These are phyloP conservation scores for Bruguiera parviflora DNA, from an alignment of 345 rosid species.

Conservation along the genomic window DNA sequence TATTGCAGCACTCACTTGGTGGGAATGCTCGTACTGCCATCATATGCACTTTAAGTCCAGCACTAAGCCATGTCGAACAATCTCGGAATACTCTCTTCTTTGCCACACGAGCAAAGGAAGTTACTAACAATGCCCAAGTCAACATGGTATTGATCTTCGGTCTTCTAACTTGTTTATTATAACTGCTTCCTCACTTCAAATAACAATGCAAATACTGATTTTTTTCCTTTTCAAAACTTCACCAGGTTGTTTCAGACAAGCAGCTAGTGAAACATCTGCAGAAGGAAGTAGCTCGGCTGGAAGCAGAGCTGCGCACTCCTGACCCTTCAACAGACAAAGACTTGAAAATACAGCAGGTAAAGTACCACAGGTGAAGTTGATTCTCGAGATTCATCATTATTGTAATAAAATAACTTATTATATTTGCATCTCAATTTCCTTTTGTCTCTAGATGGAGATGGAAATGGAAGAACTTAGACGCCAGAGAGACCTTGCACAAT, in stretches of 20 bases:
- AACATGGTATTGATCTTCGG: constrained; percentile 67
- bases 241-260: constrained; percentile 92
- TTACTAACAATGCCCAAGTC: constrained; percentile 95
- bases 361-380: neutral
- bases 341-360: constrained; percentile 79
- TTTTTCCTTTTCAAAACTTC: neutral
- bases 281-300: constrained; percentile 96
- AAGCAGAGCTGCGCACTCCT: constrained; percentile 96
- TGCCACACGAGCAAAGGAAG: constrained; percentile 99
- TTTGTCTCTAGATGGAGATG: constrained; percentile 73
- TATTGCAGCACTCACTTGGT: constrained; percentile 96
- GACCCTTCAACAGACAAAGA: constrained; percentile 86
- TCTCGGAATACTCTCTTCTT: constrained; percentile 94
- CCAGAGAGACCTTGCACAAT: constrained; percentile 86
- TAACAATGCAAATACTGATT: neutral
- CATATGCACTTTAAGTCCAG: constrained; percentile 96
- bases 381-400: neutral
- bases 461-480: constrained; percentile 84
- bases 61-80: constrained; percentile 81
- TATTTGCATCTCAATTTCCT: constrained; percentile 11
- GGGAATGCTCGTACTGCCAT: constrained; percentile 99
- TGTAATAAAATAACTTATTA: constrained; percentile 5
- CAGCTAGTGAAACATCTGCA: constrained; percentile 97
- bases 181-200: neutral
- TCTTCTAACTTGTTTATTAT: constrained; percentile 1